phyloP scores from a whole-genome alignment of 2,329 filamentous ascomycete species.

The Elsinoe necatrix region DNA sequence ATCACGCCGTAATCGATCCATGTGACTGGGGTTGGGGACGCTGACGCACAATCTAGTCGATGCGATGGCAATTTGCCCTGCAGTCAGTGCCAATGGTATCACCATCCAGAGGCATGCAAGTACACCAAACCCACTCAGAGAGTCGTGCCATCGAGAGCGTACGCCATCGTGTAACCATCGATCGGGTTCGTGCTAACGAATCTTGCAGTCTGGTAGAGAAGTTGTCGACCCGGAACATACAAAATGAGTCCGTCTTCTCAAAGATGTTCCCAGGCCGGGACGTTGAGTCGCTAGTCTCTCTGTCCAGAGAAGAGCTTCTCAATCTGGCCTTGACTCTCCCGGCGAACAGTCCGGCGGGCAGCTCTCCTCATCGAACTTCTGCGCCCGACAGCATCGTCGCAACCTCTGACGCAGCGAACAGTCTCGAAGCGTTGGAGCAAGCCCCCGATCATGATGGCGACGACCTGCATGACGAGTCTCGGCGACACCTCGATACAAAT shows the following conservation, averaged over 20 bases:
- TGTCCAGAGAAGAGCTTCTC: conserved; percentile 39
- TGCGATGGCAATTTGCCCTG: conserved; percentile 77
- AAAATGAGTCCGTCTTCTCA: conserved; percentile 36
- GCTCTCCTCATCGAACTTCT: conserved; percentile 23
- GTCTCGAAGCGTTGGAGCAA: conserved; percentile 56
- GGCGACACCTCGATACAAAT: conserved; percentile 30
- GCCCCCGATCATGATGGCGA: conserved; percentile 57
- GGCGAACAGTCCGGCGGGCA: conserved; percentile 30
- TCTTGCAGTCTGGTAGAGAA: conserved; percentile 51
- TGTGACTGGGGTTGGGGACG: not conserved
- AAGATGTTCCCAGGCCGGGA: conserved; percentile 37
- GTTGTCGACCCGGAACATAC: conserved; percentile 43
- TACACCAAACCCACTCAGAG: conserved; percentile 74
- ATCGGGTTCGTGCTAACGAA: conserved; percentile 38
- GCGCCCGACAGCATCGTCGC: conserved; percentile 2
- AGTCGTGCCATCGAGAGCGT: conserved; percentile 71
- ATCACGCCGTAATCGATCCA: not conserved
- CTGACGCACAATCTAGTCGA: conserved; percentile 32
- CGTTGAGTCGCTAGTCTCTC: conserved; percentile 32
- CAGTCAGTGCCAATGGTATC: conserved; percentile 73
- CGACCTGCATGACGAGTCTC: conserved; percentile 52
- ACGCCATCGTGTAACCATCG: conserved; percentile 31
- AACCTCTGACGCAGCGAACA: conserved; percentile 43
- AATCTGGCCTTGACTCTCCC: conserved; percentile 37
- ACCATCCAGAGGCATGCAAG: conserved; percentile 67